Evolutionary conservation across 176 grass and related monocot species (phyloP), one percentile per base, ranked within the genome.

Genomic region (Musa troglodytarum): DNA sequence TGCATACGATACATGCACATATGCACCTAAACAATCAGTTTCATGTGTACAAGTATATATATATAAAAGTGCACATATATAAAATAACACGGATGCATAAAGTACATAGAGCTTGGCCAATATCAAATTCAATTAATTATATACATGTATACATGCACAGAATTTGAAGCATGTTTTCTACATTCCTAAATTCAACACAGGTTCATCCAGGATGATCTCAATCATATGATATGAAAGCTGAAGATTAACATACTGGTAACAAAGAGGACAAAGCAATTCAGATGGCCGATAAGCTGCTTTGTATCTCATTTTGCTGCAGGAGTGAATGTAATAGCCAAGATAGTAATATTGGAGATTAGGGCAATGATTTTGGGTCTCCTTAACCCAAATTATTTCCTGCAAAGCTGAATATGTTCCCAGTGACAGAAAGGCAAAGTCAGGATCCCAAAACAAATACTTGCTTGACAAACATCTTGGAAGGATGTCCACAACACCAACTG

Each of bases 391-490:
- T 82, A 93, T 93, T 79, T 93, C 94, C 68, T 87, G 89, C 43
- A 93, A 80, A 80, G 90, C 88, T 58, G 88, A 90, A 87, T 89
- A 98, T 69, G 93, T 98, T 82, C 90, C 90, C 81, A 98, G 88
- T 77, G 90, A 91, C 26, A 80, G 22, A 22, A 93, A 98, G 78
- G 90, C 82, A 85, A 87, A 71, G 56, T 98, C 90, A 87, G 94
- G 94, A 83, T 98, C 94, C 94, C 94, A 98, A 80, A 98, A 98
- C 67, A 98, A 89, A 73, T 98, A 98, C 75, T 98, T 98, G 85
- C 90, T 98, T 73, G 94, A 98, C 78, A 98, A 80, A 83, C 90
- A 98, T 83, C 87, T 93, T 22, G 90, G 90, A 77, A 98, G 81
- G 54, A 98, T 90, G 82, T 93, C 94, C 49, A 98, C 90, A 49